A percentile compares a stretch with the other conserved stretches of the same genome.
Conservation (phyloP, 1,284 basidiomycete genomes). For the Sanghuangporus baumii region DNA sequence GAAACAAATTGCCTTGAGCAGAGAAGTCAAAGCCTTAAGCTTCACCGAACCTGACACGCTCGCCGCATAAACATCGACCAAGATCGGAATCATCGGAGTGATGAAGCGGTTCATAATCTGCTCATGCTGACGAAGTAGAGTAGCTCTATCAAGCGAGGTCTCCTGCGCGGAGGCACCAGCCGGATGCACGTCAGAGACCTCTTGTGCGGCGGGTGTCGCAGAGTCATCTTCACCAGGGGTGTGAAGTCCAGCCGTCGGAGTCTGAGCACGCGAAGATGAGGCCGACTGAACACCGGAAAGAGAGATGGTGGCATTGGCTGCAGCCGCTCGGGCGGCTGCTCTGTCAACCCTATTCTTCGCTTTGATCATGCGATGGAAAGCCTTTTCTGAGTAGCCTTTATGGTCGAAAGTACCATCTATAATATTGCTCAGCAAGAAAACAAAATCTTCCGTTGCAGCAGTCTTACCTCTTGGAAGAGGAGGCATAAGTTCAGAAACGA, state of each 20-base stretch:
- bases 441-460: not conserved
- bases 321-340: conserved; percentile 54
- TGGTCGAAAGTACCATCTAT: conserved; percentile 91
- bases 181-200: not conserved
- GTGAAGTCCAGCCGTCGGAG: conserved; percentile 21
- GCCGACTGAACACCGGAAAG: conserved; percentile 27
- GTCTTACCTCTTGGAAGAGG: conserved; percentile 79
- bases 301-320: conserved; percentile 29
- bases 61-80: conserved; percentile 93
- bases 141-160: conserved; percentile 48
- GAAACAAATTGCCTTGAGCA: conserved; percentile 88
- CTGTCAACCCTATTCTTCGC: conserved; percentile 74
- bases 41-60: conserved; percentile 84
- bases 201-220: conserved; percentile 17
- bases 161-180: conserved; percentile 29
- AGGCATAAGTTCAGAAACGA: conserved; percentile 87
- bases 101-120: conserved; percentile 79
- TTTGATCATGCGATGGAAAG: conserved; percentile 65
- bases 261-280: conserved; percentile 19
- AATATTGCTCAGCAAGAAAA: conserved; percentile 16
- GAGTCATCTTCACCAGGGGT: conserved; percentile 20
- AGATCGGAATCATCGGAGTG: conserved; percentile 81
- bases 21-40: conserved; percentile 78
- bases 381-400: conserved; percentile 85
- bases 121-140: conserved; percentile 69